Percentiles rank a stretch among this genome's conserved stretches.
Evolutionary conservation across 2,329 filamentous ascomycete genomes (phyloP).

Genomic region (Pseudogymnoascus sp.): DNA sequence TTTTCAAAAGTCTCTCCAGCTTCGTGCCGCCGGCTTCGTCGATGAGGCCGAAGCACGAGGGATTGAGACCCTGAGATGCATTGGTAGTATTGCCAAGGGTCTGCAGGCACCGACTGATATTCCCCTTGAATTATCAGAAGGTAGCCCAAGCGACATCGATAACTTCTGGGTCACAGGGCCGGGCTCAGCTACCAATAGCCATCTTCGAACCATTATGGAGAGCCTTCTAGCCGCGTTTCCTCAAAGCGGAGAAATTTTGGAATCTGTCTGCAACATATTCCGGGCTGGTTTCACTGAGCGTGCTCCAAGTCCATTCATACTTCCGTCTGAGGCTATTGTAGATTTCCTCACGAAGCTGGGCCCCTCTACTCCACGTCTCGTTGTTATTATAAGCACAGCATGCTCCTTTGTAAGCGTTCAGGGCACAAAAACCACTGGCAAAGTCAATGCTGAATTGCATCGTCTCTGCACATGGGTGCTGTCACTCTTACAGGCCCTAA

Average conservation of each 20-base stretch:
- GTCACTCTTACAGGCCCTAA: conserved; percentile 54
- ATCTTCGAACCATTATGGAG: conserved; percentile 44
- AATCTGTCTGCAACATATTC: conserved; percentile 64
- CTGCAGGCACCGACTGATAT: conserved; percentile 62
- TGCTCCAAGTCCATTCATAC: conserved; percentile 68
- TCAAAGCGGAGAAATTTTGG: conserved; percentile 59
- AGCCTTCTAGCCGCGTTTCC: conserved; percentile 47
- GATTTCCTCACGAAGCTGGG: conserved; percentile 56
- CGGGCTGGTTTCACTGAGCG: conserved; percentile 69
- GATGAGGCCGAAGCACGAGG: conserved; percentile 34
- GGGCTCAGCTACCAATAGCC: conserved; percentile 43
- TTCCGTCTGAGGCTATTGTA: conserved; percentile 59
- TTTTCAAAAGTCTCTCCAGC: conserved; percentile 36
- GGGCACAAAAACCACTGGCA: conserved; percentile 36
- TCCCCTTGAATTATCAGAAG: conserved; percentile 58
- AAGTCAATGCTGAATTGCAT: conserved; percentile 42
- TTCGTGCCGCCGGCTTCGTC: conserved; percentile 12
- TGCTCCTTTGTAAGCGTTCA: conserved; percentile 62
- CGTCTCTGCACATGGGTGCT: conserved; percentile 56
- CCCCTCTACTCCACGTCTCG: conserved; percentile 57
- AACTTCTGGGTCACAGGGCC: conserved; percentile 43
- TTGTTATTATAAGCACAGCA: conserved; percentile 62
- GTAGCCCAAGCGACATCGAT: conserved; percentile 25
- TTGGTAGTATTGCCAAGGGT: conserved; percentile 64
- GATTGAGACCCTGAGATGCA: conserved; percentile 52